Evolutionary conservation across 139 green algal genomes (phyloP).

Genomic region (Auxenochlorella pyrenoidosa): DNA sequence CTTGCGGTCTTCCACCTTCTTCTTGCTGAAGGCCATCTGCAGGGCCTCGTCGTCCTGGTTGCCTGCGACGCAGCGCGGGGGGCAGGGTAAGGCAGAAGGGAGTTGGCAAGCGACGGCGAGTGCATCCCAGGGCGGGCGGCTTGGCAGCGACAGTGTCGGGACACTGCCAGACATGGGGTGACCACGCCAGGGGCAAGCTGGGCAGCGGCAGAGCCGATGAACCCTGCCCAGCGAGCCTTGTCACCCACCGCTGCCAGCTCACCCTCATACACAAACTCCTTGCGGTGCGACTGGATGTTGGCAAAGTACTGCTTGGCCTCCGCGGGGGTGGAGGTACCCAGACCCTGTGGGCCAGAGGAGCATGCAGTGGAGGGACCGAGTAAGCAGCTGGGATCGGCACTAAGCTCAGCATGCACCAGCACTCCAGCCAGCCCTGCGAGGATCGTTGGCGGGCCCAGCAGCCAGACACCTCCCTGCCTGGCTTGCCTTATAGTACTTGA

Average conservation of each 20-base stretch:
- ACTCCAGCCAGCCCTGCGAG: no score
- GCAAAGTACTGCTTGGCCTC: conserved; percentile 99
- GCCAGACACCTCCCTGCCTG: no score
- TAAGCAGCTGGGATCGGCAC: neutral
- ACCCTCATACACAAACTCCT: conserved; percentile 91
- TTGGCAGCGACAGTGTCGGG: no score
- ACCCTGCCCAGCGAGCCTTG: neutral
- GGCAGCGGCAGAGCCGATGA: no score
- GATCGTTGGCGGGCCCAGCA: no score
- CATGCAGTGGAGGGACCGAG: no score
- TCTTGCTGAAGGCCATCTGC: conserved; percentile 99
- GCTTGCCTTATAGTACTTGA: conserved; percentile 99
- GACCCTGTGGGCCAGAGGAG: conserved; percentile 62
- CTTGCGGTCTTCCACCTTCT: conserved; percentile 98
- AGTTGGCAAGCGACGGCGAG: neutral
- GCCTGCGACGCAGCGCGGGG: conserved; percentile 46
- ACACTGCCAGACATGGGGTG: no score
- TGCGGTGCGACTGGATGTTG: conserved; percentile 81
- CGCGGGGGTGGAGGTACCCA: conserved; percentile 93
- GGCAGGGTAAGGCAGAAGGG: neutral
- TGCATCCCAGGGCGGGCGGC: no score
- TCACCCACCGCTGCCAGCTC: conserved; percentile 4
- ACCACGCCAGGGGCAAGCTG: no score
- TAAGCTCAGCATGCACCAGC: no score
- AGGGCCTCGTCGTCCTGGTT: conserved; percentile 84